Evolutionary conservation across 2,329 filamentous ascomycete genomes (phyloP).

Genomic region (Pseudocercospora cruenta): DNA sequence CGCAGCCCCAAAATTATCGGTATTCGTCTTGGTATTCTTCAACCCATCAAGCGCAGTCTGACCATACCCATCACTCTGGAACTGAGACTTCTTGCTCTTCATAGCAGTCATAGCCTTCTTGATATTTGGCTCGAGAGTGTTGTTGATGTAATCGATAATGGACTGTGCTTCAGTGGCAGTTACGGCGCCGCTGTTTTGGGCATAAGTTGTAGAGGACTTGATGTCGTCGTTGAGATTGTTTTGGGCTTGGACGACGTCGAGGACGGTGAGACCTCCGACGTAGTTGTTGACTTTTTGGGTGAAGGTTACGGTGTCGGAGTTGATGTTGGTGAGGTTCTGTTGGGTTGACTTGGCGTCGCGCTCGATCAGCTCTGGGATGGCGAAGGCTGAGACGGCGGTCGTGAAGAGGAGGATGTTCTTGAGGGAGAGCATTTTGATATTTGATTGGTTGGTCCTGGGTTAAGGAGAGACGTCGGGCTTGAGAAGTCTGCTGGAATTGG

Average conservation of each 20-base stretch:
- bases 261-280: constrained; percentile 22
- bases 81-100: constrained; percentile 25
- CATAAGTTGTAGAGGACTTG: constrained; percentile 24
- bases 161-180: constrained; percentile 20
- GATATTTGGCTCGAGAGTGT: constrained; percentile 28
- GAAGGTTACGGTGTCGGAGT: constrained; percentile 22
- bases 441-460: not conserved
- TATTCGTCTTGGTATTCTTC: constrained; percentile 18
- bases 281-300: constrained; percentile 23
- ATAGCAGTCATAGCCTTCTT: constrained; percentile 20
- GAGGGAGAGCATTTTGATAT: constrained; percentile 21
- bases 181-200: constrained; percentile 17
- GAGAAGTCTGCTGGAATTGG: not conserved
- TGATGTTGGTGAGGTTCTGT: constrained; percentile 23
- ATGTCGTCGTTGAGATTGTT: constrained; percentile 25
- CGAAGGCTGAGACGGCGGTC: constrained; percentile 16
- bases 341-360: constrained; percentile 18
- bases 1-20: constrained; percentile 18
- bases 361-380: constrained; percentile 9
- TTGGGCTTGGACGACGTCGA: constrained; percentile 22
- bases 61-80: constrained; percentile 19
- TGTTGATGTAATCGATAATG: constrained; percentile 28
- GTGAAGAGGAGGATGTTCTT: constrained; percentile 21
- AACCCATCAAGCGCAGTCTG: constrained; percentile 21
- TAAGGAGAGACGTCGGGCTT: no score